Evolutionary conservation across 257 asterid genomes (phyloP), one percentile per base, ranked within the genome.

Genomic region (Phtheirospermum japonicum): DNA sequence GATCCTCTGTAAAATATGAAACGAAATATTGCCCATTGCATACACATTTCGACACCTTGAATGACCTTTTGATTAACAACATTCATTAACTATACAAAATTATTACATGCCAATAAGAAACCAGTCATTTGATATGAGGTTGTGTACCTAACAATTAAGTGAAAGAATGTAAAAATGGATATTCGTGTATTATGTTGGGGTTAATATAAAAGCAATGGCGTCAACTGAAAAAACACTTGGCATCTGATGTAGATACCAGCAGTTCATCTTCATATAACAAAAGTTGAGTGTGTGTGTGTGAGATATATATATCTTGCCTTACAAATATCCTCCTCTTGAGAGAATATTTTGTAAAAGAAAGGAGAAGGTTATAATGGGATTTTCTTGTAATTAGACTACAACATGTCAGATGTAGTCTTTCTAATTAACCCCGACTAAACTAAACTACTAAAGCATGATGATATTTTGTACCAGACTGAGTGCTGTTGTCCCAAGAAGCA

Each of bases 401-500:
- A 23, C 28, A 23, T 23, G 28, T 23, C 28, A 23, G 28, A n/a
- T n/a, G 28, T 20, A 20, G 12, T 50, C n/a, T 20, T 18, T 50
- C 11, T 19, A 18, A 20, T 11, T 19, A 50, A 20, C 54, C 26
- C 53, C 23, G 10, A 66, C 17, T 12, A 54, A 75, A 45, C 31
- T 39, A 59, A 43, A 69, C 71, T 48, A 49, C 49, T 42, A 42
- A 55, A 48, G 32, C 20, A 58, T 23, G 20, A 50, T 33, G 59
- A 7, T 19, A 52, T 23, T 39, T 33, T 32, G 9, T 61, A 65
- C 77, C 76, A 87, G 77, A 76, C 99, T 92, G 73, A 92, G 96
- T 60, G 99, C 96, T 56, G 99, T 92, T 14, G 97, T 89, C 76
- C 99, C 99, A 46, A 92, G 95, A 51, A 92, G 97, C 76, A 92